A percentile compares a stretch with the other conserved stretches of the same genome.
These are phyloP conservation scores for Chrysoporthe deuterocubensis DNA, from an alignment of 2,329 filamentous ascomycete genomes.

Conservation along the genomic window DNA sequence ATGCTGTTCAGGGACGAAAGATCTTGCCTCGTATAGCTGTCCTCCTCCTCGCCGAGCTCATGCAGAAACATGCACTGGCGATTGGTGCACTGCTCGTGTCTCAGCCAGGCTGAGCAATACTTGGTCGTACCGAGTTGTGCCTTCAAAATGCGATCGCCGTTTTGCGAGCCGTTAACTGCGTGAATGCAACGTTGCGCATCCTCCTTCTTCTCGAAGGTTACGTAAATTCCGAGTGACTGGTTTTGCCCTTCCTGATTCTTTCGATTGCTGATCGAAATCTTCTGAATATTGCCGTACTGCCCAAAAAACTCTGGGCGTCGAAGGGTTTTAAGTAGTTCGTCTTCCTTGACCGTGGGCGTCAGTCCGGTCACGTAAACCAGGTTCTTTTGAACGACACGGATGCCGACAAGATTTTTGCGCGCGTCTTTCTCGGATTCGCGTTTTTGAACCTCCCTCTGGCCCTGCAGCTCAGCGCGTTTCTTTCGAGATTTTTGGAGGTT, in stretches of 20 bases:
- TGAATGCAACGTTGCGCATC: conserved; percentile 90
- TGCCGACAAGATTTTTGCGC: conserved; percentile 92
- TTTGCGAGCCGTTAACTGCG: conserved; percentile 89
- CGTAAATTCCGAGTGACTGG: conserved; percentile 93
- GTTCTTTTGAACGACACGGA: conserved; percentile 97
- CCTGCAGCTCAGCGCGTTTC: conserved; percentile 79
- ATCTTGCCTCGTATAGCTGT: conserved; percentile 94
- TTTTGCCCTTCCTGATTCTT: conserved; percentile 77
- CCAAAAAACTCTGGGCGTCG: conserved; percentile 94
- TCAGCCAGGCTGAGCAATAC: conserved; percentile 95
- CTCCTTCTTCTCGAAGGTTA: conserved; percentile 92
- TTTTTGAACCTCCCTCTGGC: conserved; percentile 94
- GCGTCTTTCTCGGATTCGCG: conserved; percentile 95
- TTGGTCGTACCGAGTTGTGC: conserved; percentile 89
- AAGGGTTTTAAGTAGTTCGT: conserved; percentile 87
- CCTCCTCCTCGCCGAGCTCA: conserved; percentile 96
- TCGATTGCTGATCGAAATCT: conserved; percentile 97
- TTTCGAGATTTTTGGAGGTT: conserved; percentile 90
- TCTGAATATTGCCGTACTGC: conserved; percentile 97
- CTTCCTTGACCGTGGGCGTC: conserved; percentile 88
- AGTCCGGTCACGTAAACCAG: conserved; percentile 97
- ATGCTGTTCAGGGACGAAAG: conserved; percentile 93
- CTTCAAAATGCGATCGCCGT: conserved; percentile 83
- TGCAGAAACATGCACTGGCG: conserved; percentile 98
- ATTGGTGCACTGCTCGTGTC: conserved; percentile 93